Percentiles rank a stretch among this genome's conserved stretches.
These are phyloP conservation scores for Pythium coloratum DNA, from an alignment of 352 stramenopile genomes.

Conservation along the genomic window DNA sequence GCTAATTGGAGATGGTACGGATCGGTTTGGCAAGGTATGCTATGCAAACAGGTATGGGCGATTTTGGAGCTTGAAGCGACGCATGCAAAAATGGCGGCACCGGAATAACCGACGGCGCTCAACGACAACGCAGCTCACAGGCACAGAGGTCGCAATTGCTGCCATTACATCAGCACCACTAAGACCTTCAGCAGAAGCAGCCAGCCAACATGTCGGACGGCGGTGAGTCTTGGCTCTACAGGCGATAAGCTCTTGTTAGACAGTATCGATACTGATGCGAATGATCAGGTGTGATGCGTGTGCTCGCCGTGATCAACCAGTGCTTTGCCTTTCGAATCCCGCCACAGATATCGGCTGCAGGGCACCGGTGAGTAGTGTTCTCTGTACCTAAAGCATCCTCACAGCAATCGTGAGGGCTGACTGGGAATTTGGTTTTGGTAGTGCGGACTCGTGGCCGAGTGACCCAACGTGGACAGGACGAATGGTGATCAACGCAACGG, in stretches of 20 bases:
- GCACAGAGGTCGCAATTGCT: neutral
- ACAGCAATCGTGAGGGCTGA: neutral
- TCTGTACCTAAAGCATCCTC: neutral
- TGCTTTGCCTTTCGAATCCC: conserved; percentile 75
- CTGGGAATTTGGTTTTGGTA: conserved; percentile 13
- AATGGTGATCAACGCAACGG: conserved; percentile 57
- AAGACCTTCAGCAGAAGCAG: neutral
- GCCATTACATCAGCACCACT: neutral
- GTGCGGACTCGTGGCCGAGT: conserved; percentile 64
- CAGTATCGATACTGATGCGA: neutral
- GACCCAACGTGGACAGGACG: conserved; percentile 63
- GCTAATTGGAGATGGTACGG: too few species aligned
- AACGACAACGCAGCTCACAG: neutral
- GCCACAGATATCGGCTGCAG: conserved; percentile 54
- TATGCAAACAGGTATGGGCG: neutral
- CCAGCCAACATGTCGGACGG: conserved; percentile 14
- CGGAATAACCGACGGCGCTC: neutral
- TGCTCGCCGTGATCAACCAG: conserved; percentile 67
- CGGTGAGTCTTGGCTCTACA: neutral
- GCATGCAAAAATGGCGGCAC: neutral
- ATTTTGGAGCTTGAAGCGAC: conserved; percentile 1
- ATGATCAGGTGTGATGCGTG: conserved; percentile 47
- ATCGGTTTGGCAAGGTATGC: too few species aligned
- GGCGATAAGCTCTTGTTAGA: too few species aligned
- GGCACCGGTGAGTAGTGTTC: conserved; percentile 41